Evolutionary conservation across 2,329 filamentous ascomycete species (phyloP).

Genomic region (Acrodontium crateriforme): DNA sequence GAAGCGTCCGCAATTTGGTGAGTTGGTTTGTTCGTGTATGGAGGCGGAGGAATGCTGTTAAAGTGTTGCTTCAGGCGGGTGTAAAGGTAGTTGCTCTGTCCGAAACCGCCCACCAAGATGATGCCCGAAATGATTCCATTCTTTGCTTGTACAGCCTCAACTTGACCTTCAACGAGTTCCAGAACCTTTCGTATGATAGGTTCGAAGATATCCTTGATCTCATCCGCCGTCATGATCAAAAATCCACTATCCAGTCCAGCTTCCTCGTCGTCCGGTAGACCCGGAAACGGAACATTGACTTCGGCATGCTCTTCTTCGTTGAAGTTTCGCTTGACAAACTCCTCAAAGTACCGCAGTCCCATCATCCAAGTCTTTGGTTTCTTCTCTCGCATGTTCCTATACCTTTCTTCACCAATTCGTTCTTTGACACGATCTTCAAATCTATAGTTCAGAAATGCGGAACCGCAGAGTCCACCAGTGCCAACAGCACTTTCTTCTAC

Average conservation of each 20-base stretch:
- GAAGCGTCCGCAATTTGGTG: conserved; percentile 35
- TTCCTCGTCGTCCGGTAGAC: conserved; percentile 61
- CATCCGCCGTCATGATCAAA: conserved; percentile 57
- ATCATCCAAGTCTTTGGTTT: conserved; percentile 64
- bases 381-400: conserved; percentile 62
- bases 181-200: conserved; percentile 58
- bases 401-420: conserved; percentile 49
- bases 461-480: conserved; percentile 64
- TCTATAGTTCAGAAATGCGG: conserved; percentile 65
- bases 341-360: conserved; percentile 66
- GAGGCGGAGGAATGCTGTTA: conserved; percentile 32
- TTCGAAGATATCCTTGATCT: conserved; percentile 48
- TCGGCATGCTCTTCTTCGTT: conserved; percentile 53
- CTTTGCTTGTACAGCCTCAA: conserved; percentile 25
- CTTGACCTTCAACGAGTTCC: conserved; percentile 36
- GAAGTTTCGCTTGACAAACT: conserved; percentile 75
- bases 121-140: conserved; percentile 44
- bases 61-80: conserved; percentile 58
- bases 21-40: conserved; percentile 55
- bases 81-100: conserved; percentile 59
- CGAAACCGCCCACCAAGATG: conserved; percentile 69
- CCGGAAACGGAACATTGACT: conserved; percentile 66
- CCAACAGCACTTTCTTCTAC: conserved; percentile 71
- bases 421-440: conserved; percentile 64
- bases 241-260: conserved; percentile 64